A percentile compares a stretch with the other conserved stretches of the same genome.
These are phyloP conservation scores for Tremella yokohamensis DNA, from an alignment of 768 basidiomycete genomes.

Conservation along the genomic window DNA sequence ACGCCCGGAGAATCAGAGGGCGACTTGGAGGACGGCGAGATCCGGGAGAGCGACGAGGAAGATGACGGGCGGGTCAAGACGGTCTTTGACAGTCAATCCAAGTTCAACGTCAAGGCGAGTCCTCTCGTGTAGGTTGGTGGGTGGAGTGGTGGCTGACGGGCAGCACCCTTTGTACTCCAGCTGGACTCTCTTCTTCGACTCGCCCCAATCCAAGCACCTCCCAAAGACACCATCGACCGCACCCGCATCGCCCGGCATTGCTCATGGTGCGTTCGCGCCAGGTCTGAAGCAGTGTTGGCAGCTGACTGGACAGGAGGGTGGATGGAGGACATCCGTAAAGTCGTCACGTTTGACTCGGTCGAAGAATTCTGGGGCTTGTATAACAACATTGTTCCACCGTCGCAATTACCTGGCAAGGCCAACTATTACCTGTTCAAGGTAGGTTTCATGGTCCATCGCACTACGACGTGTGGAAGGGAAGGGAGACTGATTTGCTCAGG, in stretches of 20 bases:
- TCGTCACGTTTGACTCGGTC: slow-evolving; percentile 91
- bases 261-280: slow-evolving; percentile 30
- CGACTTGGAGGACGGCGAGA: slow-evolving; percentile 69
- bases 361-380: slow-evolving; percentile 99
- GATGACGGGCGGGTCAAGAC: slow-evolving; percentile 65
- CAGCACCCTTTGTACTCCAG: slow-evolving; percentile 90
- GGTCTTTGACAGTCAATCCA: slow-evolving; percentile 85
- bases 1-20: slow-evolving; percentile 14
- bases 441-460: slow-evolving; percentile 49
- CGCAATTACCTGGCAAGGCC: slow-evolving; percentile 87
- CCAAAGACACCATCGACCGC: slow-evolving; percentile 60
- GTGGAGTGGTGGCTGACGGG: not conserved
- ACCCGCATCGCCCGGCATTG: slow-evolving; percentile 56
- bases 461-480: too few relatives aligned
- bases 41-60: slow-evolving; percentile 67
- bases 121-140: not conserved
- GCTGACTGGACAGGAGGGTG: slow-evolving; percentile 63
- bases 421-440: slow-evolving; percentile 99
- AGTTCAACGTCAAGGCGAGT: slow-evolving; percentile 92
- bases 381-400: slow-evolving; percentile 96
- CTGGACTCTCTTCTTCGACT: slow-evolving; percentile 99
- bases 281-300: not conserved
- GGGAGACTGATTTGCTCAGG: slow-evolving; percentile 68
- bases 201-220: slow-evolving; percentile 82
- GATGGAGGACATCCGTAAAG: slow-evolving; percentile 99